Conservation (phyloP, 768 basidiomycete genomes). For the Leucosporidium scottii region DNA sequence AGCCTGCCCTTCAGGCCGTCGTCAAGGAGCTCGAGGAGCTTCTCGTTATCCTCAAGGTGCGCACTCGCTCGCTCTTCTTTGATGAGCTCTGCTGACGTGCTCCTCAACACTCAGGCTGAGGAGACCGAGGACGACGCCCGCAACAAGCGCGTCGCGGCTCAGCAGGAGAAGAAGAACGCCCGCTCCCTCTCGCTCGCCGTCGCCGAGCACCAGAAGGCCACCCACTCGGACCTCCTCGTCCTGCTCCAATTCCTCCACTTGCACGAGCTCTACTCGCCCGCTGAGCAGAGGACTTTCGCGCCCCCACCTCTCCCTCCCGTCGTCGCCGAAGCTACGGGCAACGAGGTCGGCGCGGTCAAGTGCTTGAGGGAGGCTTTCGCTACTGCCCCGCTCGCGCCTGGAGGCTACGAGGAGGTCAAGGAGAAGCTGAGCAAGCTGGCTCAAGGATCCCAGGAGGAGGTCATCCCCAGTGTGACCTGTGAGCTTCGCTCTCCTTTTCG, state of each 20-base stretch:
- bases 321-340: conserved; percentile 32
- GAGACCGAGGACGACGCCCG: conserved; percentile 34
- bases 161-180: conserved; percentile 31
- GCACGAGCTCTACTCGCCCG: conserved; percentile 31
- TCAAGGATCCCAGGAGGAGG: conserved; percentile 17
- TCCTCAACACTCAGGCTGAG: conserved; percentile 23
- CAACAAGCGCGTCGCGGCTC: conserved; percentile 1
- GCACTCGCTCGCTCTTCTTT: neutral
- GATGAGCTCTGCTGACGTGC: too few relatives aligned
- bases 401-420: conserved; percentile 30
- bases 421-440: conserved; percentile 32
- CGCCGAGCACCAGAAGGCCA: conserved; percentile 14
- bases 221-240: conserved; percentile 29
- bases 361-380: conserved; percentile 31
- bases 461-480: conserved; percentile 36
- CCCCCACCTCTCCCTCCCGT: conserved; percentile 30
- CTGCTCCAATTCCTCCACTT: conserved; percentile 39
- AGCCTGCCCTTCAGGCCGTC: conserved; percentile 32
- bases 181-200: conserved; percentile 31
- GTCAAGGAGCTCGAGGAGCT: conserved; percentile 37
- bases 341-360: conserved; percentile 35
- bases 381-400: conserved; percentile 31
- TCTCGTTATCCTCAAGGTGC: conserved; percentile 35
- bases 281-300: conserved; percentile 11
- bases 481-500: conserved; percentile 2